Conservation (phyloP, 768 basidiomycete species). For the Serpula lacrymans region DNA sequence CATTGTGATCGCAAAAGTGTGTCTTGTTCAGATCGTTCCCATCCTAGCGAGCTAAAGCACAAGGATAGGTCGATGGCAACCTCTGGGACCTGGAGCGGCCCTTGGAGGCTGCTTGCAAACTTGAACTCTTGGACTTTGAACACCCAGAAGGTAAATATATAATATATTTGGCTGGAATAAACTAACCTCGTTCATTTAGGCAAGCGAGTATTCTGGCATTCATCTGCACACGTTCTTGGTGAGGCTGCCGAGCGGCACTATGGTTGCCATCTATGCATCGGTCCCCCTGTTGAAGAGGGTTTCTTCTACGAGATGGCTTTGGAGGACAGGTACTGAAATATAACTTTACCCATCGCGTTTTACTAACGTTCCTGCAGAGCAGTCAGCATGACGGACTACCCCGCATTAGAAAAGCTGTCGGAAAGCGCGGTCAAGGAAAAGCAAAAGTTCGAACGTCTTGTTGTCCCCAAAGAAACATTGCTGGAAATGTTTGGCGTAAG, state of each 20-base stretch:
- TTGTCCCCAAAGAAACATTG: constrained; percentile 91
- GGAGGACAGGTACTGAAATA: constrained; percentile 54
- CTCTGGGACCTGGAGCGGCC: constrained; percentile 97
- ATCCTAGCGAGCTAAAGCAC: too few relatives aligned
- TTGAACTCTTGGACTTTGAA: constrained; percentile 91
- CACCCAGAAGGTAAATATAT: constrained; percentile 68
- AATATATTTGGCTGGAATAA: neutral
- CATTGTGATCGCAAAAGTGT: constrained; percentile 89
- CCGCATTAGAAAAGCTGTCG: constrained; percentile 81
- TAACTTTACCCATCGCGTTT: neutral
- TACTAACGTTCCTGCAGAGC: constrained; percentile 41
- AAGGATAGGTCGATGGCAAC: constrained; percentile 70
- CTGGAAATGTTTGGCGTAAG: constrained; percentile 93
- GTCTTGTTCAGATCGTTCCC: constrained; percentile 13
- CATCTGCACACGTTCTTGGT: constrained; percentile 96
- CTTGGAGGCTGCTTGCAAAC: constrained; percentile 76
- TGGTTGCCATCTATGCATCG: constrained; percentile 94
- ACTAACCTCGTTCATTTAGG: constrained; percentile 39
- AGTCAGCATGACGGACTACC: constrained; percentile 80
- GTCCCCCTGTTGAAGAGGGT: constrained; percentile 95
- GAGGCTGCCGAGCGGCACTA: constrained; percentile 96
- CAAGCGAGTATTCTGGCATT: constrained; percentile 99
- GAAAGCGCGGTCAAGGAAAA: constrained; percentile 92
- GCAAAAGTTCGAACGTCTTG: constrained; percentile 93
- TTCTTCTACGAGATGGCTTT: constrained; percentile 99